Evolutionary conservation across 352 stramenopile genomes (phyloP).

Genomic region (Phytophthora meadii): DNA sequence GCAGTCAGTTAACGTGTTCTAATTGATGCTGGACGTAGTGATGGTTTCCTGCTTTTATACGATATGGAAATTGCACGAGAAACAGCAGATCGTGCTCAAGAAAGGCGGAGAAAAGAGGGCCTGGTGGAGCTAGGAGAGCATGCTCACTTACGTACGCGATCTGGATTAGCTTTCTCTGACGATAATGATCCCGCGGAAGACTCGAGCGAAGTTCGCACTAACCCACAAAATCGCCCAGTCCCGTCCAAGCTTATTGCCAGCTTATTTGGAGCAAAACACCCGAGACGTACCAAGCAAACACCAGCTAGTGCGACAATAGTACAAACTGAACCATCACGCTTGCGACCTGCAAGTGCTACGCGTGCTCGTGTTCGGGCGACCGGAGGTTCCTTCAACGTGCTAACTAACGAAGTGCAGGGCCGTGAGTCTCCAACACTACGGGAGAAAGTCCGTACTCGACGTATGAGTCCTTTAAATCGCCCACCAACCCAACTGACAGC

Average conservation of each 20-base stretch:
- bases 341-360: constrained; percentile 18
- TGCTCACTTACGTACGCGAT: constrained; percentile 46
- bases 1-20: background rate
- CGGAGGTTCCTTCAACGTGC: constrained; percentile 13
- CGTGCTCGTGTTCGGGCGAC: constrained; percentile 11
- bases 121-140: constrained; percentile 53
- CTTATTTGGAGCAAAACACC: constrained; percentile 62
- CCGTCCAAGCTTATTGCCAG: constrained; percentile 76
- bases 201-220: constrained; percentile 8
- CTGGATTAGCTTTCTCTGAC: constrained; percentile 34
- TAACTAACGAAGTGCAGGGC: constrained; percentile 9
- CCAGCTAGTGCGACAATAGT: background rate
- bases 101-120: constrained; percentile 47
- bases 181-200: constrained; percentile 13
- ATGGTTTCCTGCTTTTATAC: constrained; percentile 82
- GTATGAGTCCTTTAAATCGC: constrained; percentile 19
- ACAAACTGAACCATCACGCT: constrained; percentile 8
- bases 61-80: constrained; percentile 81
- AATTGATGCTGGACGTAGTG: constrained; percentile 38
- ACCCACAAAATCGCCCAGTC: constrained; percentile 41
- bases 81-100: constrained; percentile 51
- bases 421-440: constrained; percentile 12
- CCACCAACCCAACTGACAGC: constrained; percentile 27
- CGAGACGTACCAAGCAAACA: constrained; percentile 29
- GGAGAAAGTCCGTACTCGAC: constrained; percentile 17